Percentiles rank a stretch among this genome's conserved stretches.
Conservation (phyloP, 129 eudicot genomes). For the Lonicera japonica region DNA sequence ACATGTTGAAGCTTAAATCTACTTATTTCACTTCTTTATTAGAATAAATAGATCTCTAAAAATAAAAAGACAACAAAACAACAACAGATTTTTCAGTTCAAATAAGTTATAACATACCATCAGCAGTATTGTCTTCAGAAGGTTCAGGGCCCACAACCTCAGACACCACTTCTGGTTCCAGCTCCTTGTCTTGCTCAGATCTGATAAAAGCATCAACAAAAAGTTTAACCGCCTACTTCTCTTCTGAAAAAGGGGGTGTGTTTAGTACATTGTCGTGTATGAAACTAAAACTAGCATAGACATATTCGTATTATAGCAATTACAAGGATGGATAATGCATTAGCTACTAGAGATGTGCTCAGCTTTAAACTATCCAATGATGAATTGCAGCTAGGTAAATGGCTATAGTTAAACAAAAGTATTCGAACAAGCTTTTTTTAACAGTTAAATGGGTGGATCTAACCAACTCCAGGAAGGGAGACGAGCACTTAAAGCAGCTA, state of each 20-base stretch:
- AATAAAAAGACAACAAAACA: neutral
- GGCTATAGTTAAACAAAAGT: no score
- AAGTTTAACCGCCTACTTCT: neutral
- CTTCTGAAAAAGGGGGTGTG: neutral
- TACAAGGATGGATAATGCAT: no score
- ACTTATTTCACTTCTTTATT: neutral
- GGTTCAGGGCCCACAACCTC: constrained; percentile 73
- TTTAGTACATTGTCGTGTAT: neutral
- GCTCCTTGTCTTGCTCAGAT: constrained; percentile 99
- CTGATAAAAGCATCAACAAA: constrained; percentile 23
- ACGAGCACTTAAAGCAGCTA: no score
- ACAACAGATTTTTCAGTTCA: constrained; percentile 9
- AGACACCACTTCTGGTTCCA: constrained; percentile 76
- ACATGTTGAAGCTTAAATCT: neutral
- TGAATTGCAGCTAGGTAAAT: no score
- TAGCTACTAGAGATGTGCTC: no score
- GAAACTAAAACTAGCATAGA: neutral
- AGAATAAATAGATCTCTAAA: neutral
- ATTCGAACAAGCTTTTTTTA: no score
- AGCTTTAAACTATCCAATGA: no score
- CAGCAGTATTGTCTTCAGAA: constrained; percentile 74
- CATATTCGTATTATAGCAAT: neutral
- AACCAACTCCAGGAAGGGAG: no score
- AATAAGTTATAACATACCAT: constrained; percentile 39
- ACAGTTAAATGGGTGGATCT: no score